Conservation (phyloP, 2,329 filamentous ascomycete species). For the Ustilaginoidea virens region DNA sequence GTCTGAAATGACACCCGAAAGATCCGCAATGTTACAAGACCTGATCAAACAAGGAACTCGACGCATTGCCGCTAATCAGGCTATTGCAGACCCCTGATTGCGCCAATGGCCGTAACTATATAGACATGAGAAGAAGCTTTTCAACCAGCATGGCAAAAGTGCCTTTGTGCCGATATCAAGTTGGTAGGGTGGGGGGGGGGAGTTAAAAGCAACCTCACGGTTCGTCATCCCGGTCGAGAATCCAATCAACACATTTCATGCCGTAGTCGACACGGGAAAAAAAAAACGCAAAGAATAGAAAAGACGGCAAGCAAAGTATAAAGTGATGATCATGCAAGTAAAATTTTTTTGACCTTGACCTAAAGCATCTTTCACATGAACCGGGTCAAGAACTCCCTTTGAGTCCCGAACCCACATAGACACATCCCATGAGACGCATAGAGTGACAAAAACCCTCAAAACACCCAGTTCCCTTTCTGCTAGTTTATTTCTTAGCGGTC, state of each 20-base stretch:
- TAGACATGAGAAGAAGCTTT: too few relatives aligned
- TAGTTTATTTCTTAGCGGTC: conserved; percentile 68
- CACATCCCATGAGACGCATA: conserved; percentile 23
- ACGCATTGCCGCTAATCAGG: conserved; percentile 18
- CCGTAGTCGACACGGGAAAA: background rate
- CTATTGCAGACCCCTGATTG: too few relatives aligned
- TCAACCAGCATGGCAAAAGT: too few relatives aligned
- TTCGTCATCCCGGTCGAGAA: too few relatives aligned
- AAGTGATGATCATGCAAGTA: conserved; percentile 25
- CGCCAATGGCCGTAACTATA: too few relatives aligned
- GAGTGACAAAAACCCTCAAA: conserved; percentile 26
- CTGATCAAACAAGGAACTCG: conserved; percentile 35
- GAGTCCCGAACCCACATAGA: conserved; percentile 22
- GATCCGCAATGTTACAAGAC: conserved; percentile 26
- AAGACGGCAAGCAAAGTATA: too few relatives aligned
- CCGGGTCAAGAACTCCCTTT: conserved; percentile 19
- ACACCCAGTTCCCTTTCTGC: conserved; percentile 20
- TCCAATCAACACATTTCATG: background rate
- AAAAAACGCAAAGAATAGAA: conserved; percentile 15
- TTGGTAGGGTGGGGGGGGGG: too few relatives aligned
- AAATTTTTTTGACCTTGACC: conserved; percentile 25
- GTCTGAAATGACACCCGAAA: conserved; percentile 22
- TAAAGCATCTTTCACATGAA: conserved; percentile 22
- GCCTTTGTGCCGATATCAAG: too few relatives aligned
- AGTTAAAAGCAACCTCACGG: too few relatives aligned